Percentiles rank a stretch among this genome's conserved stretches.
Conservation (phyloP, 2,329 filamentous ascomycete genomes). For the Graphium sp. region DNA sequence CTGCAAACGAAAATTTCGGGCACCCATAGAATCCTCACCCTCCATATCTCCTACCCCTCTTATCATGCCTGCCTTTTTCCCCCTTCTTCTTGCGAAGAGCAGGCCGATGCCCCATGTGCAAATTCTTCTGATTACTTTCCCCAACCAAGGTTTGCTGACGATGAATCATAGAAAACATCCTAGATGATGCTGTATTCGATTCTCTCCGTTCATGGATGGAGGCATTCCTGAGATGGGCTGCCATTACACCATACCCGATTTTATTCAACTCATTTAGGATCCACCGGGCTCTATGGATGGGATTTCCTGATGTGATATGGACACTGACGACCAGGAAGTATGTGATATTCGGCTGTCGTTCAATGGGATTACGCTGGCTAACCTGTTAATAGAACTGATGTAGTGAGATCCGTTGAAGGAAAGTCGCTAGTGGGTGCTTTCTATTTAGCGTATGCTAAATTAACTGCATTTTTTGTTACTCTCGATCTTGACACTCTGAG, state of each 20-base stretch:
- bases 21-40: no score
- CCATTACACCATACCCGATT: conserved; percentile 13
- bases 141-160: no score
- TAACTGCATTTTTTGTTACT: conserved; percentile 33
- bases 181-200: conserved; percentile 25
- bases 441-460: conserved; percentile 23
- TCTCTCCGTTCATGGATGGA: conserved; percentile 32
- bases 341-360: no score
- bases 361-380: no score
- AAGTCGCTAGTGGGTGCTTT: conserved; percentile 14
- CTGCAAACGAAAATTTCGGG: no score
- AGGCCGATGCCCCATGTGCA: no score
- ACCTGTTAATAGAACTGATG: no score
- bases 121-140: no score
- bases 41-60: no score
- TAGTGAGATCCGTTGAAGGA: no score
- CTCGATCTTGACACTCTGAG: conserved; percentile 25
- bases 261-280: conserved; percentile 24
- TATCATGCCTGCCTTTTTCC: no score
- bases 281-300: conserved; percentile 31
- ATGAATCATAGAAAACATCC: conserved; percentile 4
- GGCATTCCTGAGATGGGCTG: conserved; percentile 24
- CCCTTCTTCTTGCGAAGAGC: not conserved
- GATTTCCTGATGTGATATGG: conserved; percentile 32
- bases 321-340: conserved; percentile 20